Conservation (phyloP, 169 alveolate species). For the Eimeria necatrix region DNA sequence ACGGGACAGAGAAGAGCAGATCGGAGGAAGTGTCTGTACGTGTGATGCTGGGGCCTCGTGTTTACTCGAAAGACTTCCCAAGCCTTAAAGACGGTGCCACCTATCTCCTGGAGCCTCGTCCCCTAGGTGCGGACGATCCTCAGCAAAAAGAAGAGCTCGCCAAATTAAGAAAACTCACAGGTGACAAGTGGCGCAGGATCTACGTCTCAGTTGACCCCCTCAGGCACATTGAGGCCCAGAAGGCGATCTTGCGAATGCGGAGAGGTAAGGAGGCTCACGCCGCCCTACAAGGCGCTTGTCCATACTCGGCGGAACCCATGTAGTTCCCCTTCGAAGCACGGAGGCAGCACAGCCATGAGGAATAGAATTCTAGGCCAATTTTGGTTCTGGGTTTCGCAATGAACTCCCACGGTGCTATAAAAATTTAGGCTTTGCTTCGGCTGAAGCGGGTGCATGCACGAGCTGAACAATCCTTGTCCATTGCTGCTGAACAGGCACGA, state of each 20-base stretch:
- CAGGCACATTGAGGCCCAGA: constrained; percentile 84
- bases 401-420: no score
- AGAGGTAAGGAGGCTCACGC: constrained; percentile 42
- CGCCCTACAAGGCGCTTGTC: no score
- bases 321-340: no score
- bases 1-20: not conserved
- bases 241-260: constrained; percentile 83
- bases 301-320: no score
- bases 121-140: not conserved
- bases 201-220: constrained; percentile 84
- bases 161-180: not conserved
- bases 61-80: constrained; percentile 80
- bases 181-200: constrained; percentile 85
- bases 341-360: not conserved
- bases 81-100: constrained; percentile 81
- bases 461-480: no score
- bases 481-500: constrained; percentile 40
- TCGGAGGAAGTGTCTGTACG: not conserved
- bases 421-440: no score
- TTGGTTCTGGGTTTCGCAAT: no score
- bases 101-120: constrained; percentile 80
- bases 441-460: no score
- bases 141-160: not conserved
- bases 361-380: no score
- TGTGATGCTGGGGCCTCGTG: constrained; percentile 64